Evolutionary conservation across 352 stramenopile species (phyloP).

Genomic region (Globisporangium yorkense): DNA sequence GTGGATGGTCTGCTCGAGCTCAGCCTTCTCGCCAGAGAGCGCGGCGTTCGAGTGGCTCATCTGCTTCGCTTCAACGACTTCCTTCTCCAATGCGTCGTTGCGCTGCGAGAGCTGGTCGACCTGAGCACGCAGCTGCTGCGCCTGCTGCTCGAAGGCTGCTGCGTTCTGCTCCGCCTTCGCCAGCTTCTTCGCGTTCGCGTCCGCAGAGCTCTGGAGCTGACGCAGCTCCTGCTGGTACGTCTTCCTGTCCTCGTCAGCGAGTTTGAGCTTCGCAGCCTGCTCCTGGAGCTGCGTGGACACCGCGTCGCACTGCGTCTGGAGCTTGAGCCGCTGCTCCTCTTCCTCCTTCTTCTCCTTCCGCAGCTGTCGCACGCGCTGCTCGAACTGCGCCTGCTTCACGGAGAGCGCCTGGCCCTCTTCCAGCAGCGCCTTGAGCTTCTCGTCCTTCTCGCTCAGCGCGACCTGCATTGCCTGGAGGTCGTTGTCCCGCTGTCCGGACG

Average conservation of each 20-base stretch:
- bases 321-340: constrained; percentile 47
- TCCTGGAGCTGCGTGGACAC: constrained; percentile 43
- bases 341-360: constrained; percentile 80
- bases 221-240: constrained; percentile 30
- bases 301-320: constrained; percentile 48
- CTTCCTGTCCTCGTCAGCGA: constrained; percentile 46
- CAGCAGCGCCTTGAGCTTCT: constrained; percentile 56
- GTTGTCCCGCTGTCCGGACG: constrained; percentile 26
- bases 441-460: constrained; percentile 66
- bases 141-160: constrained; percentile 12
- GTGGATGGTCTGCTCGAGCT: constrained; percentile 55
- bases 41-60: constrained; percentile 40
- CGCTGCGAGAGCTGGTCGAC: constrained; percentile 23
- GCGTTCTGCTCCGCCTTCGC: constrained; percentile 23
- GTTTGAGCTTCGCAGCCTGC: constrained; percentile 35
- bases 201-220: constrained; percentile 15
- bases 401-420: constrained; percentile 74
- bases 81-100: constrained; percentile 27
- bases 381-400: constrained; percentile 70
- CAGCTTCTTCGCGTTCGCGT: constrained; percentile 20
- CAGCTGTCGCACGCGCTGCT: constrained; percentile 57
- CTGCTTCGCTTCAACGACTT: constrained; percentile 36
- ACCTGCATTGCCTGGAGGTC: constrained; percentile 56
- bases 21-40: constrained; percentile 41
- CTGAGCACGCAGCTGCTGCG: constrained; percentile 19